A percentile compares a stretch with the other conserved stretches of the same genome.
phyloP scores from a whole-genome alignment of 2,329 filamentous ascomycete genomes.

The Stagonosporopsis tanaceti region DNA sequence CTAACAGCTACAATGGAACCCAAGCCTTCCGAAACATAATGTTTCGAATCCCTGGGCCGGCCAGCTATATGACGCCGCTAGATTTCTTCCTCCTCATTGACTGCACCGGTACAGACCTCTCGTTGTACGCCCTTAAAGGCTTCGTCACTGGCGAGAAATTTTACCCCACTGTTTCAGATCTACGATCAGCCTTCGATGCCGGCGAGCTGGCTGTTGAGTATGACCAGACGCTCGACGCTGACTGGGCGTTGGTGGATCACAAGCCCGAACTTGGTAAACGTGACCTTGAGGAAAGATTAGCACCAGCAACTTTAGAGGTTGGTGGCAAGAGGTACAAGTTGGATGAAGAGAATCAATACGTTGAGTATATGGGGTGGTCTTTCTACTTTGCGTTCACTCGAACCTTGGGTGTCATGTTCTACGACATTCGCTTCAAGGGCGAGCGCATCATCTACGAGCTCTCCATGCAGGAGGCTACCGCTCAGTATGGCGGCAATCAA shows the following conservation, averaged over 20 bases:
- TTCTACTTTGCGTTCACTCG: conserved; percentile 62
- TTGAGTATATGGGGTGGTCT: conserved; percentile 60
- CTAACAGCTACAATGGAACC: conserved; percentile 49
- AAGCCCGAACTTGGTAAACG: conserved; percentile 36
- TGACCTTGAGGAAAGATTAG: conserved; percentile 54
- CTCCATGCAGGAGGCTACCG: conserved; percentile 63
- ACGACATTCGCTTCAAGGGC: conserved; percentile 63
- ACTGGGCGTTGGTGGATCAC: conserved; percentile 56
- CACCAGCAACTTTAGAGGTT: conserved; percentile 51
- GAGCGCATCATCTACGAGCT: conserved; percentile 65
- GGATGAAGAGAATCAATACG: conserved; percentile 54
- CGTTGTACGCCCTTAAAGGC: conserved; percentile 53
- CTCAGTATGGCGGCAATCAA: conserved; percentile 59
- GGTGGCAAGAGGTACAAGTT: conserved; percentile 54
- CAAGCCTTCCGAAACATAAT: conserved; percentile 53
- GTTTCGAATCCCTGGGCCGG: conserved; percentile 53
- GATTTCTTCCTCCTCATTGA: conserved; percentile 58
- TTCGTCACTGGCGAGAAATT: conserved; percentile 53
- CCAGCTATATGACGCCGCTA: conserved; percentile 53
- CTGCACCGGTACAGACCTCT: conserved; percentile 54
- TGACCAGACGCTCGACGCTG: conserved; percentile 57
- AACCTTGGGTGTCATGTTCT: conserved; percentile 60
- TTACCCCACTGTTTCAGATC: conserved; percentile 60
- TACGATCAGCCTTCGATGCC: conserved; percentile 57
- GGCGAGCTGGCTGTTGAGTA: conserved; percentile 56